Conservation (phyloP, 2,329 filamentous ascomycete genomes). For the Phialophora verrucosa region DNA sequence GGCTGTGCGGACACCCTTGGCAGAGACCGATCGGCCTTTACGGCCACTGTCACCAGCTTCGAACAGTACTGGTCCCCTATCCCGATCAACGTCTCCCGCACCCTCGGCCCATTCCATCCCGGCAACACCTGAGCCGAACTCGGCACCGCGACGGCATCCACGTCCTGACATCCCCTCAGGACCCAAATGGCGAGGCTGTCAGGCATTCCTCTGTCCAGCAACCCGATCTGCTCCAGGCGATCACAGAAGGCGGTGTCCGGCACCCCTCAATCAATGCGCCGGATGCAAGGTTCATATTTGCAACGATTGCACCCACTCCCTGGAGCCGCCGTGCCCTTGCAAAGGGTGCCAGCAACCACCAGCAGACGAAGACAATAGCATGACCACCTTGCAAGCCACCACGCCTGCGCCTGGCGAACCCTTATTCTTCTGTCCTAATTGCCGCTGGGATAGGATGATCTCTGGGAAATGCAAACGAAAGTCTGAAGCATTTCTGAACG, state of each 20-base stretch:
- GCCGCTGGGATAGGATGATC: conserved; percentile 38
- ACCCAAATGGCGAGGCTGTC: conserved; percentile 54
- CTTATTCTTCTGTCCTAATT: conserved; percentile 40
- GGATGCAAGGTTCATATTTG: conserved; percentile 55
- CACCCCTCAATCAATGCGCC: conserved; percentile 52
- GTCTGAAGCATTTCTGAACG: conserved; percentile 33
- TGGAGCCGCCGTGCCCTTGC: conserved; percentile 38
- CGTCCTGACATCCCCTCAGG: conserved; percentile 25
- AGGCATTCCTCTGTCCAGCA: conserved; percentile 55
- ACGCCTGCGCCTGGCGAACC: conserved; percentile 22
- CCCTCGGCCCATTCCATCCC: conserved; percentile 50
- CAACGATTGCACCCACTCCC: conserved; percentile 48
- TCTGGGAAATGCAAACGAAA: conserved; percentile 38
- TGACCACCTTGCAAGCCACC: conserved; percentile 8
- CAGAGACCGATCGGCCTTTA: conserved; percentile 37
- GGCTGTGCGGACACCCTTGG: conserved; percentile 21
- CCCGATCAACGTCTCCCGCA: conserved; percentile 47
- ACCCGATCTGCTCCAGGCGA: conserved; percentile 50
- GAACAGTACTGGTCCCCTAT: conserved; percentile 45
- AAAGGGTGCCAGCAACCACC: conserved; percentile 33
- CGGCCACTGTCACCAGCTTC: conserved; percentile 39
- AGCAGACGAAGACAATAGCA: conserved; percentile 15
- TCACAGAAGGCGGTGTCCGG: conserved; percentile 53
- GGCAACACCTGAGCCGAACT: conserved; percentile 49
- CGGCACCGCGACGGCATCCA: conserved; percentile 31